A percentile compares a stretch with the other conserved stretches of the same genome.
Conservation (phyloP, 139 green algal species). For the Chlorella sp. region DNA sequence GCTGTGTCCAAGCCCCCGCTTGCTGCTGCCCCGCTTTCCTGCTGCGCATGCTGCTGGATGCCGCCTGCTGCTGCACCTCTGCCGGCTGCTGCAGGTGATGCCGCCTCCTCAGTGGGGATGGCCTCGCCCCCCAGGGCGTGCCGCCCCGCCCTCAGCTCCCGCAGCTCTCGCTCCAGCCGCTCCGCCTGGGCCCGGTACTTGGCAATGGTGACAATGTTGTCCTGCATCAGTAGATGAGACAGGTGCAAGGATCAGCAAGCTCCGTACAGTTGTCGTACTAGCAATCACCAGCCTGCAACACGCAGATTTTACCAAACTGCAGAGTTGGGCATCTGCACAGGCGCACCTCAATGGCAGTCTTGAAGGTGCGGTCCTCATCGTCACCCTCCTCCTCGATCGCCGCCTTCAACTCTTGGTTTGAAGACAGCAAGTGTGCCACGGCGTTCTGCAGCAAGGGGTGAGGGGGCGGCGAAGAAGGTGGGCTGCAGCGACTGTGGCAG, state of each 20-base stretch:
- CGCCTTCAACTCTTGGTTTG: conserved; percentile 20
- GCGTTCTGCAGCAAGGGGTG: conserved; percentile 12
- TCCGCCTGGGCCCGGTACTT: conserved; percentile 34
- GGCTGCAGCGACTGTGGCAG: no score
- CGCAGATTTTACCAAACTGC: no score
- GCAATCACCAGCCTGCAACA: no score
- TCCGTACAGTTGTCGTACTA: no score
- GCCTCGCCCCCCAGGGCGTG: not conserved
- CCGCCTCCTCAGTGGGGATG: not conserved
- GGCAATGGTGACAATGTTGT: conserved; percentile 49
- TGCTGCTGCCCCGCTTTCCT: not conserved
- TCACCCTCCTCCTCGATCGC: conserved; percentile 23
- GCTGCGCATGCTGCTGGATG: not conserved
- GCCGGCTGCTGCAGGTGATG: not conserved
- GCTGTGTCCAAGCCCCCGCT: not conserved
- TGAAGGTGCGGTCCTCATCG: conserved; percentile 36
- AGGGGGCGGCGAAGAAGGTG: no score
- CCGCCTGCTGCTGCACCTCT: not conserved
- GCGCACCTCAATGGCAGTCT: conserved; percentile 38
- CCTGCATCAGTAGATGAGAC: conserved; percentile 10
- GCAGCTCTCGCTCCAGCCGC: conserved; percentile 39
- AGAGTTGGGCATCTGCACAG: no score
- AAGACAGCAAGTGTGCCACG: not conserved
- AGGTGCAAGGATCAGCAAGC: no score
- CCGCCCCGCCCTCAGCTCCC: conserved; percentile 9